phyloP scores from a whole-genome alignment of 2,329 filamentous ascomycete genomes.

The Claviceps sp. region DNA sequence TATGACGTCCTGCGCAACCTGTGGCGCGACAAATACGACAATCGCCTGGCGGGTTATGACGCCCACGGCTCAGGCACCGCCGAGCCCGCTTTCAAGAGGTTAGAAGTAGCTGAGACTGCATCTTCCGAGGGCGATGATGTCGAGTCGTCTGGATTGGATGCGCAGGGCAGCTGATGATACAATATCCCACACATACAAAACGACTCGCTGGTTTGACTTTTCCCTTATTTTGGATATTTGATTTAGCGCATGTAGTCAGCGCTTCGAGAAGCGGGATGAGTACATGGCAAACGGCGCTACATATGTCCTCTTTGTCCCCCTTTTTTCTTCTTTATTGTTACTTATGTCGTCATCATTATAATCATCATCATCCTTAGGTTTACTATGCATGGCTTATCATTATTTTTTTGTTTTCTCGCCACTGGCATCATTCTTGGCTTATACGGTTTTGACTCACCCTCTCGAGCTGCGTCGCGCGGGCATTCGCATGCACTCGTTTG shows the following conservation, averaged over 20 bases:
- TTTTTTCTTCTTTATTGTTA: background rate
- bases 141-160: background rate
- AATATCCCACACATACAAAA: too few species aligned
- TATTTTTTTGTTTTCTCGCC: background rate
- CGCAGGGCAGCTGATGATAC: background rate
- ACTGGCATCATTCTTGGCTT: background rate
- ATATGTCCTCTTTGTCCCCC: too few species aligned
- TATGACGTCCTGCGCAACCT: conserved; percentile 72
- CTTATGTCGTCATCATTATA: background rate
- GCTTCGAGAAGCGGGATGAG: too few species aligned
- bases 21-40: conserved; percentile 53
- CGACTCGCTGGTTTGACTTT: too few species aligned
- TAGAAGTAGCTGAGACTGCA: conserved; percentile 33
- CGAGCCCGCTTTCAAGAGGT: conserved; percentile 39
- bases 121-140: conserved; percentile 14
- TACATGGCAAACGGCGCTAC: too few species aligned
- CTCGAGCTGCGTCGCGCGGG: conserved; percentile 3
- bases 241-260: too few species aligned
- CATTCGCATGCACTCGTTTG: background rate
- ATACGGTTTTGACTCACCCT: background rate
- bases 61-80: conserved; percentile 21
- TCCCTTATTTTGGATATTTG: too few species aligned
- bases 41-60: conserved; percentile 17
- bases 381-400: too few species aligned
- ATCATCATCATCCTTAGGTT: background rate